Base-by-base conservation (phyloP, 139 green algal species). In the Pleodorina starrii region DNA sequence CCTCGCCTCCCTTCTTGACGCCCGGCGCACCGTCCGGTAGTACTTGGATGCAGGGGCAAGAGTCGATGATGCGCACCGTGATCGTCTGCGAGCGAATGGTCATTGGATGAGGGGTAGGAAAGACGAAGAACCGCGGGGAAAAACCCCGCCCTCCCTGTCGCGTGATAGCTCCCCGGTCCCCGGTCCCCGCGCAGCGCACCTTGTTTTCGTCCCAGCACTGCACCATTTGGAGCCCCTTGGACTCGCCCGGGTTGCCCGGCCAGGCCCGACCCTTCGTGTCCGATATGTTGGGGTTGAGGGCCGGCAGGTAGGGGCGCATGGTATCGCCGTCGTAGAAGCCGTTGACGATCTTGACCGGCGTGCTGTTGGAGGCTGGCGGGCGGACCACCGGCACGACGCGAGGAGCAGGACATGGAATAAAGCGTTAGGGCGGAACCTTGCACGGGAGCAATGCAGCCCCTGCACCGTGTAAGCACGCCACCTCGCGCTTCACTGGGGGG, bases 31-130 rank as follows among this genome's bases (percentile, higher is more conserved):
- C 85, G 35, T 92, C 92, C 23, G 63, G 25, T 51, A 95, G 63
- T 69, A 95, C 90, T 80, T 93, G 91, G 40, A 72, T 84, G 89
- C 90, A 93, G 23, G 91, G 94, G 91, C 94, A 97, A 23, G 69
- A 90, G 91, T 96, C 93, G 21, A 90, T 92, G 51, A 94, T 83
- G 21, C 85, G 71, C 32, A 96, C 79, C 21, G 84, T 80, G 14
- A 94, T 25, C 32, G 50, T 43, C 79, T 86, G 54, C 54, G n/a
- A n/a, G n/a, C n/a, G n/a, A n/a, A n/a, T n/a, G n/a, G n/a, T n/a
- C n/a, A n/a, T n/a, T n/a, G n/a, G n/a, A n/a, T n/a, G n/a, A n/a
- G n/a, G n/a, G n/a, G n/a, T n/a, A n/a, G n/a, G n/a, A n/a, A n/a
- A n/a, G n/a, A n/a, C n/a, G n/a, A n/a, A n/a, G n/a, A n/a, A n/a